Evolutionary conservation across 192 early-diverging fungal genomes (phyloP).

Genomic region (Kickxella alabastrina): DNA sequence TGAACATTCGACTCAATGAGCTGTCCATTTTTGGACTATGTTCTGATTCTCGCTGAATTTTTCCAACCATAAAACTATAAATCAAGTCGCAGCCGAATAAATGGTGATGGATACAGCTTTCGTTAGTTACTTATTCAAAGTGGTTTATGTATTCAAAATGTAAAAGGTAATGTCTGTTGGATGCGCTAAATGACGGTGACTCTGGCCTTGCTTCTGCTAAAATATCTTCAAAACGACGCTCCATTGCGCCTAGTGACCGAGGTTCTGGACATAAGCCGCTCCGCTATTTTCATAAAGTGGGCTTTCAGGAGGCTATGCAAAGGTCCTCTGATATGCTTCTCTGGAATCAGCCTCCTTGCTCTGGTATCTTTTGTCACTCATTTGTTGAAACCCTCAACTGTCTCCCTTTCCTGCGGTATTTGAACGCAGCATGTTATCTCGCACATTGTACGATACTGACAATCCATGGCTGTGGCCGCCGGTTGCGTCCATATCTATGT

Average conservation of each 20-base stretch:
- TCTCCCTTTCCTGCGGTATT: background rate
- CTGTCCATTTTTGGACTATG: no score
- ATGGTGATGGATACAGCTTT: no score
- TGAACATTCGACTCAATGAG: no score
- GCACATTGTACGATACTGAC: background rate
- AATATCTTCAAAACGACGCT: background rate
- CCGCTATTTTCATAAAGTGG: background rate
- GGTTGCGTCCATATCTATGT: constrained; percentile 1
- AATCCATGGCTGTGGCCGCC: background rate
- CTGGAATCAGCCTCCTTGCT: background rate
- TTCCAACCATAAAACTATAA: no score
- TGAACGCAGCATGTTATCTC: background rate
- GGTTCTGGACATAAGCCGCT: background rate
- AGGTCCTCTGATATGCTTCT: background rate
- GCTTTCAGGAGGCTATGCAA: background rate
- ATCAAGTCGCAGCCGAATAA: no score
- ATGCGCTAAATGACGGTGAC: background rate
- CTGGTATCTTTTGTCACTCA: background rate
- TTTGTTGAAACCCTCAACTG: background rate
- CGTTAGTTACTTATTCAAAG: no score
- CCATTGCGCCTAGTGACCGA: background rate
- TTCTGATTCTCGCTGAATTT: no score
- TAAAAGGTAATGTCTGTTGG: no score
- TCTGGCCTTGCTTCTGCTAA: background rate
- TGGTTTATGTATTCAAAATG: no score